Conservation (phyloP, 2,329 filamentous ascomycete genomes). For the Alternaria tenuissima region DNA sequence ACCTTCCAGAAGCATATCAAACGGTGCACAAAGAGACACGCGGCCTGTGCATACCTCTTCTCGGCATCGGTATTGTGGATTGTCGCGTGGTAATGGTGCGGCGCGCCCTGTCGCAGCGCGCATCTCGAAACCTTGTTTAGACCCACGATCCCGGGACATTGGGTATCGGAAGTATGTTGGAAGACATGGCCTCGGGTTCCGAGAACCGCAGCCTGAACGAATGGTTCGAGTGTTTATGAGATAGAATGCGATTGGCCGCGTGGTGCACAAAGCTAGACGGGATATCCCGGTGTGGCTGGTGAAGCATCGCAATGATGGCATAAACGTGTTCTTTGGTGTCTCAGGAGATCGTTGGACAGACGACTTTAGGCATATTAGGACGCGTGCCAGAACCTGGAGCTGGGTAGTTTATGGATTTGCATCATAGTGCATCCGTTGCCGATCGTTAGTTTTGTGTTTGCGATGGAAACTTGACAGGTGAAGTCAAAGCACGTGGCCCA, state of each 20-base stretch:
- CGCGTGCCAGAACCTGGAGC: not conserved
- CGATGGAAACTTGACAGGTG: not conserved
- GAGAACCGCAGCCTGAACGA: not conserved
- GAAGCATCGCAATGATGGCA: slow-evolving; percentile 3
- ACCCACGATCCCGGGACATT: slow-evolving; percentile 3
- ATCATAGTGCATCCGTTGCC: not conserved
- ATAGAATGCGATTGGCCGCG: not conserved
- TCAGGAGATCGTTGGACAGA: slow-evolving; percentile 1
- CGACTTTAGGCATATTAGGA: not conserved
- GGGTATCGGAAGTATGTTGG: not conserved
- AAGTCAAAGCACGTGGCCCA: not conserved
- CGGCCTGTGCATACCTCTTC: slow-evolving; percentile 2
- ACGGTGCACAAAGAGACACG: slow-evolving; percentile 8
- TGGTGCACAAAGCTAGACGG: not conserved
- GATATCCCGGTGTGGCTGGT: slow-evolving; percentile 2
- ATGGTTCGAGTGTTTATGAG: slow-evolving; percentile 13
- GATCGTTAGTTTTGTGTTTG: not conserved
- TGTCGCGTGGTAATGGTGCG: slow-evolving; percentile 14
- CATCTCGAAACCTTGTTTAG: slow-evolving; percentile 17
- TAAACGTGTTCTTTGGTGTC: slow-evolving; percentile 5
- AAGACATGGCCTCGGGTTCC: slow-evolving; percentile 5
- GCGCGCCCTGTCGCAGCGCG: slow-evolving; percentile 17
- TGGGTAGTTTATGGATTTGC: not conserved
- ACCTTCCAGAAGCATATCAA: slow-evolving; percentile 15
- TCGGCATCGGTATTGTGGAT: slow-evolving; percentile 1